Conservation (phyloP, 345 rosid species). For the Raphanus raphanistrum region DNA sequence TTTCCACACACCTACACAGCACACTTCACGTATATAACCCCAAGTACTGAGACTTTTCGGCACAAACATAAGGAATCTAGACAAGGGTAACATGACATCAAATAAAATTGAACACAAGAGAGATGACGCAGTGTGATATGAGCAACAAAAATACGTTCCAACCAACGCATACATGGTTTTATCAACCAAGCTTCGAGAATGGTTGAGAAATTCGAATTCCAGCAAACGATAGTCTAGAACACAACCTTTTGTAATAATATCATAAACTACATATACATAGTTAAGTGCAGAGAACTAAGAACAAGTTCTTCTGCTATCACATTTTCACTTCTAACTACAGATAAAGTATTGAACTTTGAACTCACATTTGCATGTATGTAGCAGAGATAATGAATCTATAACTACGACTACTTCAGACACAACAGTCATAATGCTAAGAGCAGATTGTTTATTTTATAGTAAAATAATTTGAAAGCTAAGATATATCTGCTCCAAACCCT, state of each 20-base stretch:
- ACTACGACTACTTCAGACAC: background rate
- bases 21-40: background rate
- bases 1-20: constrained; percentile 6
- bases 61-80: background rate
- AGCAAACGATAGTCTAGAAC: constrained; percentile 3
- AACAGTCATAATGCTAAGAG: constrained; percentile 4
- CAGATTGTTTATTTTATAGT: background rate
- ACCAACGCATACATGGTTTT: background rate
- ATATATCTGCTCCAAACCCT: constrained; percentile 10
- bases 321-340: background rate
- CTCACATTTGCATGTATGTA: background rate
- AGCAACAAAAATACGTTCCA: background rate
- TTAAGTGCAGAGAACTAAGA: background rate
- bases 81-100: background rate
- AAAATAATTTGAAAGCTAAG: background rate
- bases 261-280: background rate
- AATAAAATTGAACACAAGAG: background rate
- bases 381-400: background rate
- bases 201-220: background rate
- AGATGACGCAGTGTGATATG: constrained; percentile 1
- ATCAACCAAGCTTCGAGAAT: background rate
- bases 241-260: background rate
- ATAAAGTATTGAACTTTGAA: background rate
- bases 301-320: background rate
- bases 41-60: background rate